Evolutionary conservation across 106 monocot species (phyloP).

Genomic region (Dendrobium huoshanense): DNA sequence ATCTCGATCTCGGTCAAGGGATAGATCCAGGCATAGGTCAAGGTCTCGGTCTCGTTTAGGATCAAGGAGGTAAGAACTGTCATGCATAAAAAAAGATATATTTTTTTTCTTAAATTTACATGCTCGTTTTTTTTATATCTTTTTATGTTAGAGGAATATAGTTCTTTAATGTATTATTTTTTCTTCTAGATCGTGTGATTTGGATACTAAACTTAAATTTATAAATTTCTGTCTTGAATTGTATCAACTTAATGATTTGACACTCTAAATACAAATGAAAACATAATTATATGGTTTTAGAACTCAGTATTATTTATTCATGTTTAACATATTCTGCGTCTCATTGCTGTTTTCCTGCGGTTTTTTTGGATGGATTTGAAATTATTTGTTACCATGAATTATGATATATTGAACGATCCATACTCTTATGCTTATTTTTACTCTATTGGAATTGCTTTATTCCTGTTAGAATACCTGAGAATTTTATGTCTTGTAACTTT

Average conservation of each 20-base stretch:
- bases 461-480: too few relatives aligned
- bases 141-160: not conserved
- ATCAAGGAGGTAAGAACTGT: constrained; percentile 54
- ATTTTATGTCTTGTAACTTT: too few relatives aligned
- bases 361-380: too few relatives aligned
- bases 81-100: not conserved
- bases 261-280: not conserved
- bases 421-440: too few relatives aligned
- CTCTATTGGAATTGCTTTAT: too few relatives aligned
- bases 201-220: not conserved
- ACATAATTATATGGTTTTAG: not conserved
- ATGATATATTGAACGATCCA: too few relatives aligned
- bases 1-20: constrained; percentile 47
- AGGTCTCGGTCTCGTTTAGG: constrained; percentile 56
- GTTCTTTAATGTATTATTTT: not conserved
- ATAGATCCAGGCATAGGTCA: constrained; percentile 49
- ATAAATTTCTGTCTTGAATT: not conserved
- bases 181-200: not conserved
- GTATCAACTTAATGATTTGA: not conserved
- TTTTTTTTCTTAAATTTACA: not conserved
- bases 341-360: too few relatives aligned
- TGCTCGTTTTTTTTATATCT: not conserved
- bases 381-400: too few relatives aligned
- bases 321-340: too few relatives aligned
- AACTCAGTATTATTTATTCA: not conserved